These are phyloP conservation scores for Pseudonitzschia delicatissima DNA, from an alignment of 108 stramenopile species.

Conservation along the genomic window DNA sequence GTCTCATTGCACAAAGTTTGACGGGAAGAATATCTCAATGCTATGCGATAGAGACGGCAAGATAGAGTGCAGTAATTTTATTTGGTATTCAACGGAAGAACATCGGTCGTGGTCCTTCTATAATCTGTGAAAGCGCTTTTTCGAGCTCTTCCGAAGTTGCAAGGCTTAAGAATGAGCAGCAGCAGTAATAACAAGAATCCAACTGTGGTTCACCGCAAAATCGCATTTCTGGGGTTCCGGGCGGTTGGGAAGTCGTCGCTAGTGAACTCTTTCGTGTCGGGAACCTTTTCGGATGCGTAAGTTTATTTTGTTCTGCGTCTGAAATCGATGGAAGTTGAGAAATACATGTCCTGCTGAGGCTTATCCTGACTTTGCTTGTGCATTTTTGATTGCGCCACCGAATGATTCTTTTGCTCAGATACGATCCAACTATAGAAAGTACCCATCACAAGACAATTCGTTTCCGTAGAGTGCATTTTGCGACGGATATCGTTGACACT, in stretches of 20 bases:
- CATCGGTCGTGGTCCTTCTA: too few relatives aligned
- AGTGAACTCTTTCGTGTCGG: slow-evolving; percentile 77
- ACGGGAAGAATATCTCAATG: too few relatives aligned
- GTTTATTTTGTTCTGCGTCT: neutral
- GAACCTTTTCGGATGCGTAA: slow-evolving; percentile 64
- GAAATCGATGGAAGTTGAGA: neutral
- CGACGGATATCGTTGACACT: slow-evolving; percentile 92
- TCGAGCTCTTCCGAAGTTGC: too few relatives aligned
- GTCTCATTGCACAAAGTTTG: too few relatives aligned
- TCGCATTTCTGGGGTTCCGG: slow-evolving; percentile 85
- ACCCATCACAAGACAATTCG: slow-evolving; percentile 82
- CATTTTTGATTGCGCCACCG: neutral
- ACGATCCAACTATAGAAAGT: slow-evolving; percentile 89
- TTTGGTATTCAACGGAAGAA: too few relatives aligned
- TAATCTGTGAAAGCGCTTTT: too few relatives aligned
- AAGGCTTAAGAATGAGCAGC: neutral
- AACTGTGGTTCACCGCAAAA: slow-evolving; percentile 74
- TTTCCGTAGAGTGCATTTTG: slow-evolving; percentile 86
- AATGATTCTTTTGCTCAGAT: slow-evolving; percentile 18
- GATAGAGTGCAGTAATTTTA: too few relatives aligned
- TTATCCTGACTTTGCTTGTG: neutral
- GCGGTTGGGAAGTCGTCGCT: slow-evolving; percentile 86
- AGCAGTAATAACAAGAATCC: slow-evolving; percentile 28
- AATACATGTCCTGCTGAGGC: neutral
- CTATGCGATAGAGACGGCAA: too few relatives aligned